Evolutionary conservation across 148 eudicot genomes (phyloP).

Genomic region (Fagopyrum esculentum): DNA sequence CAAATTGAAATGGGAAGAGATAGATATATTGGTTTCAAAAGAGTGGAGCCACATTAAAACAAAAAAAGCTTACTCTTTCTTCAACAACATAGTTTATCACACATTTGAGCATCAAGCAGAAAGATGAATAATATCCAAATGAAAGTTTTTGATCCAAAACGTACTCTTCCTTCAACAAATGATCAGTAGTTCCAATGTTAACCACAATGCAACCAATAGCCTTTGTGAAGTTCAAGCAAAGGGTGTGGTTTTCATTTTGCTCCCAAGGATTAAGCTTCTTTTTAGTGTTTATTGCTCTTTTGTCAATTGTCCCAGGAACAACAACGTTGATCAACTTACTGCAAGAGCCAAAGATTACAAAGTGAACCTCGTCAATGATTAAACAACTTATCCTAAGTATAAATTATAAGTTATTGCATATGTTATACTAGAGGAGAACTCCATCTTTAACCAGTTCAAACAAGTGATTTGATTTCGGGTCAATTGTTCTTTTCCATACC

Average conservation of each 20-base stretch:
- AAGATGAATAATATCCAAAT: not conserved
- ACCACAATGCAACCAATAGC: slow-evolving; percentile 97
- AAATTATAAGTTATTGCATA: no score
- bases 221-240: slow-evolving; percentile 90
- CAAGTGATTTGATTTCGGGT: slow-evolving; percentile 53
- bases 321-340: slow-evolving; percentile 91
- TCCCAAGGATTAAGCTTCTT: slow-evolving; percentile 77
- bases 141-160: slow-evolving; percentile 16
- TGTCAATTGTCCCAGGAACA: slow-evolving; percentile 88
- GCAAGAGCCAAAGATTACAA: slow-evolving; percentile 16
- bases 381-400: no score
- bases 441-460: slow-evolving; percentile 82
- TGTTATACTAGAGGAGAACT: slow-evolving; percentile 69
- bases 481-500: slow-evolving; percentile 23
- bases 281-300: slow-evolving; percentile 84
- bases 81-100: slow-evolving; percentile 15
- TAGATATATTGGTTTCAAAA: no score
- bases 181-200: slow-evolving; percentile 81
- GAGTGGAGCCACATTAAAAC: no score
- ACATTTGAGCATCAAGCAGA: not conserved
- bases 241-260: slow-evolving; percentile 85
- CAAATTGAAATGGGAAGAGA: no score
- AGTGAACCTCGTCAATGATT: not conserved
- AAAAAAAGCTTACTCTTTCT: no score
- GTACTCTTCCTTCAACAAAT: slow-evolving; percentile 81